A percentile compares a stretch with the other conserved stretches of the same genome.
These are phyloP conservation scores for Boeremia lycopersici DNA, from an alignment of 2,329 filamentous ascomycete species.

Conservation along the genomic window DNA sequence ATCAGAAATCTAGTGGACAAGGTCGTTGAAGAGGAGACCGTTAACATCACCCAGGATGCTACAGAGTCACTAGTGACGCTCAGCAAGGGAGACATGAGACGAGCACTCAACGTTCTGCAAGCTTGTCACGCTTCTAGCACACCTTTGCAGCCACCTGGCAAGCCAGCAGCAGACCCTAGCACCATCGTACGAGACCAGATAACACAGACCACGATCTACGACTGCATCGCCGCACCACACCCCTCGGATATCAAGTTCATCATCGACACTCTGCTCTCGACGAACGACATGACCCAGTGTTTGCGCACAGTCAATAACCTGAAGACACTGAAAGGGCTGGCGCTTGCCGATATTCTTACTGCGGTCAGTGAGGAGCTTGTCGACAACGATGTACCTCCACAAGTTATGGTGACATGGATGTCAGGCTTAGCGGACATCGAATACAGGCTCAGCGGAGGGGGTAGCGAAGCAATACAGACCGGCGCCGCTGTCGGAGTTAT, in stretches of 20 bases:
- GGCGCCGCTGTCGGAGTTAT: conserved; percentile 91
- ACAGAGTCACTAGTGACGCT: conserved; percentile 82
- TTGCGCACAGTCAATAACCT: conserved; percentile 85
- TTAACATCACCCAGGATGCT: conserved; percentile 82
- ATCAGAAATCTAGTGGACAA: conserved; percentile 85
- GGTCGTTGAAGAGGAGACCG: conserved; percentile 84
- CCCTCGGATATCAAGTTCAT: conserved; percentile 88
- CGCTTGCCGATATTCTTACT: conserved; percentile 91
- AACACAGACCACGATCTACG: conserved; percentile 91
- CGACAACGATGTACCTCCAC: conserved; percentile 80
- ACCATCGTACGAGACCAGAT: conserved; percentile 80
- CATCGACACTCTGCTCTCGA: conserved; percentile 79
- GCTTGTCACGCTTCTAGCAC: conserved; percentile 93
- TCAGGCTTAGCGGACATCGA: conserved; percentile 92
- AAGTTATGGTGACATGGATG: conserved; percentile 90
- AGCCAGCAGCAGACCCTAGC: conserved; percentile 56
- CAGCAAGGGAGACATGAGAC: conserved; percentile 94
- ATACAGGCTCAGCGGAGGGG: conserved; percentile 85
- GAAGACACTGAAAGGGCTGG: conserved; percentile 83
- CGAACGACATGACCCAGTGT: conserved; percentile 86
- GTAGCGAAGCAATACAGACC: conserved; percentile 86
- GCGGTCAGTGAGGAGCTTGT: conserved; percentile 81
- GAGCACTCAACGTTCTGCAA: conserved; percentile 92
- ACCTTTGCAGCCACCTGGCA: conserved; percentile 58
- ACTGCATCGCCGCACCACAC: conserved; percentile 94